Evolutionary conservation across 2,329 filamentous ascomycete genomes (phyloP).

Genomic region (Diaporthe sp.): DNA sequence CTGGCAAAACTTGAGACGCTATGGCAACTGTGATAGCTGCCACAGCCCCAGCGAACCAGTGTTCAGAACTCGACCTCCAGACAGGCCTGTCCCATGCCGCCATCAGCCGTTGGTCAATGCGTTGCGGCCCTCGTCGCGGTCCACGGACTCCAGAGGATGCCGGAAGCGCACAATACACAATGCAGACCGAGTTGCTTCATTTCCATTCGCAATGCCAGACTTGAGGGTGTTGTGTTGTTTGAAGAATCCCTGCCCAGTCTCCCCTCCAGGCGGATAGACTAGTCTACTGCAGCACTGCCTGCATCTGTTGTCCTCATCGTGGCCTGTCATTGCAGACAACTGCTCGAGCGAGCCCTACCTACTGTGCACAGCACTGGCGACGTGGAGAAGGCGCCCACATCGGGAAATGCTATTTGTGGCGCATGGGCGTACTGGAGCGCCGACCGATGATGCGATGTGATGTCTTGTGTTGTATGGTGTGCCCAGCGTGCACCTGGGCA

Average conservation of each 20-base stretch:
- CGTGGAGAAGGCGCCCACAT: slow-evolving; percentile 10
- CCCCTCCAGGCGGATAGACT: not conserved
- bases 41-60: slow-evolving; percentile 11
- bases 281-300: not conserved
- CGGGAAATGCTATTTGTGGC: slow-evolving; percentile 22
- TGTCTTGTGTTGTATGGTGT: slow-evolving; percentile 8
- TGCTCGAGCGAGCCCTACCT: not conserved
- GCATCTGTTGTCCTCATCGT: not conserved
- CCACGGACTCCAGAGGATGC: slow-evolving; percentile 2
- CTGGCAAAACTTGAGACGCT: slow-evolving; percentile 10
- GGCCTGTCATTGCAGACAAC: not conserved
- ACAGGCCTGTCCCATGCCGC: slow-evolving; percentile 28
- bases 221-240: slow-evolving; percentile 2
- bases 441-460: slow-evolving; percentile 28
- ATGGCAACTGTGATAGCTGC: slow-evolving; percentile 15
- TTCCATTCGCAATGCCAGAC: slow-evolving; percentile 26
- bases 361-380: not conserved
- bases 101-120: slow-evolving; percentile 21
- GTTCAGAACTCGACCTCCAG: slow-evolving; percentile 15
- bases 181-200: slow-evolving; percentile 21
- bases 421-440: slow-evolving; percentile 25
- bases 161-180: slow-evolving; percentile 20
- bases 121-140: slow-evolving; percentile 2
- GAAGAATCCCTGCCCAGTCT: not conserved
- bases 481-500: slow-evolving; percentile 19